Evolutionary conservation across 2,329 filamentous ascomycete species (phyloP).

Genomic region (Exophiala alcalophila): DNA sequence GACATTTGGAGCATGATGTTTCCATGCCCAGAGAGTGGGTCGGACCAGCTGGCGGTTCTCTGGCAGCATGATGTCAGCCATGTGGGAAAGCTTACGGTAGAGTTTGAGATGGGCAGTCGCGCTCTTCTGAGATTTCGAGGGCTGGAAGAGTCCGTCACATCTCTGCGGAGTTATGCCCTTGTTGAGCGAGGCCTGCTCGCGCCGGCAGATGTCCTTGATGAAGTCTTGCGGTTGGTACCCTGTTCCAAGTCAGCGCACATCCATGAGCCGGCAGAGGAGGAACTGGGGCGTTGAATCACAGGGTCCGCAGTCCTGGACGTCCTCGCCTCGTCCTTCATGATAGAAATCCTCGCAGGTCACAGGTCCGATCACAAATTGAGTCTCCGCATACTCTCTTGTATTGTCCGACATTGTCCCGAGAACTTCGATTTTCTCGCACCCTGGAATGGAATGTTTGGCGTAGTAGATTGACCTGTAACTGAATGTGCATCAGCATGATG

Average conservation of each 20-base stretch:
- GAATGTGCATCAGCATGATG: constrained; percentile 13
- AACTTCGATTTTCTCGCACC: not conserved
- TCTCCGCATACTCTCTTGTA: not conserved
- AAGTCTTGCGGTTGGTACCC: not conserved
- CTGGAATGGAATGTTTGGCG: not conserved
- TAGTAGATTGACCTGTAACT: not conserved
- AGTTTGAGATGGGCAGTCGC: not conserved
- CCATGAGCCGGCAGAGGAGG: too few species aligned
- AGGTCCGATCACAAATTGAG: not conserved
- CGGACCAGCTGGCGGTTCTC: not conserved
- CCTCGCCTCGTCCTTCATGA: not conserved
- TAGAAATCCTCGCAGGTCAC: not conserved
- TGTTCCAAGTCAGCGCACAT: not conserved
- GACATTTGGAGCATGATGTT: not conserved
- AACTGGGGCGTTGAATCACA: too few species aligned
- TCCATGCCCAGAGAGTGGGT: not conserved
- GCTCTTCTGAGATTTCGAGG: not conserved
- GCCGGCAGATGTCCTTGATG: not conserved
- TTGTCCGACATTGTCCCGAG: not conserved
- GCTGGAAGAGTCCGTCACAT: not conserved
- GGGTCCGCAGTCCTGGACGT: too few species aligned
- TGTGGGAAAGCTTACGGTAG: not conserved
- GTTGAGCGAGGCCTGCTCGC: not conserved
- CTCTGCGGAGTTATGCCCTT: not conserved
- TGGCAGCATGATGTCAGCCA: not conserved